Percentiles rank a stretch among this genome's conserved stretches.
These are phyloP conservation scores for Hyparrhenia diplandra DNA, from an alignment of 176 grass and related monocot genomes.

Conservation along the genomic window DNA sequence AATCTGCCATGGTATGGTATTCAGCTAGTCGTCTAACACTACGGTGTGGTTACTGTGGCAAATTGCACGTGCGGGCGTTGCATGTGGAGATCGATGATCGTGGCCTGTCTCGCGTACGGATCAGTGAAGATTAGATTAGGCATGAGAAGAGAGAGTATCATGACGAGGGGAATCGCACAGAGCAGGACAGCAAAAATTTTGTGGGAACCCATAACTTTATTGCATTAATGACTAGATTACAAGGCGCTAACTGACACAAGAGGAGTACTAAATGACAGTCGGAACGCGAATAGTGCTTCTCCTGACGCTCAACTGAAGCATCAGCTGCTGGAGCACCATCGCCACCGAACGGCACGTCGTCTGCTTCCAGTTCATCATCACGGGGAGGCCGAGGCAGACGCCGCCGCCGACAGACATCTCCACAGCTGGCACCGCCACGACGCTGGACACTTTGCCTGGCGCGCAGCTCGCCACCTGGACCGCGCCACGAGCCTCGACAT, in stretches of 20 bases:
- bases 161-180: background rate
- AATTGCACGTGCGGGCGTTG: background rate
- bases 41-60: background rate
- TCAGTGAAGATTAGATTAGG: background rate
- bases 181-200: background rate
- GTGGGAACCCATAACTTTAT: conserved; percentile 27
- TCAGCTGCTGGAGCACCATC: background rate
- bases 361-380: background rate
- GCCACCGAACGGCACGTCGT: background rate
- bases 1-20: background rate
- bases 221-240: background rate
- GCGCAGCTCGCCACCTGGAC: conserved; percentile 5
- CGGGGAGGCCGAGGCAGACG: background rate
- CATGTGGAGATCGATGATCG: background rate
- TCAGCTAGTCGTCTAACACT: background rate
- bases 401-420: conserved; percentile 8
- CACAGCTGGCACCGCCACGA: conserved; percentile 8
- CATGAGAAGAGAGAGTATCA: background rate
- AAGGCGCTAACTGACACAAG: background rate
- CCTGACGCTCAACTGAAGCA: background rate
- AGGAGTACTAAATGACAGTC: background rate
- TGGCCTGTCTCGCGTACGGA: background rate
- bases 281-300: background rate
- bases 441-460: conserved; percentile 14
- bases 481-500: background rate